These are phyloP conservation scores for Colletotrichum filicis DNA, from an alignment of 2,329 filamentous ascomycete genomes.

Conservation along the genomic window DNA sequence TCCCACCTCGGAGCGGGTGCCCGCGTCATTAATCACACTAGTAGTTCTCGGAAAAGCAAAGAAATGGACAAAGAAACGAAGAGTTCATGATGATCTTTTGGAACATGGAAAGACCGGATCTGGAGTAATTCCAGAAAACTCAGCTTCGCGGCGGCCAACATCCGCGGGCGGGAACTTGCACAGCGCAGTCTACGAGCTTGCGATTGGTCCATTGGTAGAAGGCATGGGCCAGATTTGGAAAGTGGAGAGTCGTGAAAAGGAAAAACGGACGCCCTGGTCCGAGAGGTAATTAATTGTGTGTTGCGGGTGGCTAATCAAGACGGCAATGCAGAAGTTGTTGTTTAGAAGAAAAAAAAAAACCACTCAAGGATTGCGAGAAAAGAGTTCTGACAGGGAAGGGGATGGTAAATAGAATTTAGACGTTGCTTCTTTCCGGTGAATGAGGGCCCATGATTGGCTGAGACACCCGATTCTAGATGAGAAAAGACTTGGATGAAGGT, in stretches of 20 bases:
- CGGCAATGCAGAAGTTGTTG: neutral
- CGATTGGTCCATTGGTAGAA: neutral
- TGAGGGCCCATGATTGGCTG: neutral
- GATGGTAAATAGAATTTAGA: neutral
- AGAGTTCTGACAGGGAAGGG: neutral
- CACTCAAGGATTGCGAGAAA: neutral
- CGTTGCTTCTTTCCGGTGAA: neutral
- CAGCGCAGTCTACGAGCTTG: neutral
- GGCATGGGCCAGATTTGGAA: neutral
- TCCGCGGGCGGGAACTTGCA: neutral
- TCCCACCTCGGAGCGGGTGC: neutral
- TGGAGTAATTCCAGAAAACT: neutral
- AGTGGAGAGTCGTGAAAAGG: neutral
- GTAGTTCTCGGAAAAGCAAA: neutral
- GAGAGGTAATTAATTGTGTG: neutral
- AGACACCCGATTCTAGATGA: neutral
- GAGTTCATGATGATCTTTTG: neutral
- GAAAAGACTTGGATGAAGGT: neutral
- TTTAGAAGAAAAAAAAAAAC: too few relatives aligned
- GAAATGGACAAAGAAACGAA: neutral
- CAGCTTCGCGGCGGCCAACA: neutral
- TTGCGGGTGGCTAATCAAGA: neutral
- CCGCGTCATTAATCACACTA: neutral
- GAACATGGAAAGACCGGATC: neutral
- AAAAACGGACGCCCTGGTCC: neutral